These are phyloP conservation scores for Pythium oligandrum DNA, from an alignment of 352 stramenopile genomes.

Conservation along the genomic window DNA sequence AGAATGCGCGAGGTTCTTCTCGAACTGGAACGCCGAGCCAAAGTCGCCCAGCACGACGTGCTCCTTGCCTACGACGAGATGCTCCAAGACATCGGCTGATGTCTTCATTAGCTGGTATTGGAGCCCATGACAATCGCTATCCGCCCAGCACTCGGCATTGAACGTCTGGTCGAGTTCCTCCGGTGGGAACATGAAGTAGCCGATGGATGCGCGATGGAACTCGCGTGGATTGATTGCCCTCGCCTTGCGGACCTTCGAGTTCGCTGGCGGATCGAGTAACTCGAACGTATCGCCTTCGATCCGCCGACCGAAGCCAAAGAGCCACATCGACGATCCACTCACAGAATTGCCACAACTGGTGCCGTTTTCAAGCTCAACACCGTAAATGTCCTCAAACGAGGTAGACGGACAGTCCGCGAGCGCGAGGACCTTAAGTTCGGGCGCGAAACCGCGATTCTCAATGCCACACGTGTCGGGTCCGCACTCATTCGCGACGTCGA, in stretches of 20 bases:
- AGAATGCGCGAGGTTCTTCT: background rate
- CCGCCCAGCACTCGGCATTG: background rate
- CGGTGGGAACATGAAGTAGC: background rate
- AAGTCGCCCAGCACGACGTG: conserved; percentile 8
- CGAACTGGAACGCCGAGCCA: conserved; percentile 4
- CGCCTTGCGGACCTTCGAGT: conserved; percentile 1
- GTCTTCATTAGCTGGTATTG: background rate
- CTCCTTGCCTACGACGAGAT: background rate
- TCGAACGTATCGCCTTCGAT: conserved; percentile 6
- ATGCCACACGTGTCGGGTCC: conserved; percentile 6
- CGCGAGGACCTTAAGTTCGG: conserved; percentile 9
- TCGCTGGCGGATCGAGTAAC: background rate
- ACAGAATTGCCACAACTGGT: background rate
- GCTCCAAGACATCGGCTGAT: background rate
- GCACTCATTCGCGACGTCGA: conserved; percentile 11
- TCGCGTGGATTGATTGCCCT: conserved; percentile 4
- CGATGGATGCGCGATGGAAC: conserved; percentile 6
- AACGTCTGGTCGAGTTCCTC: background rate
- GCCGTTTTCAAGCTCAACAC: background rate
- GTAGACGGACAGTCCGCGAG: conserved; percentile 1
- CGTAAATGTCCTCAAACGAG: too few relatives aligned
- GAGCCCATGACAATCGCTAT: background rate
- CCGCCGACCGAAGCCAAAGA: conserved; percentile 7
- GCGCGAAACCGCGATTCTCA: conserved; percentile 3
- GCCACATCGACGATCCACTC: conserved; percentile 1